Percentiles rank a stretch among this genome's conserved stretches.
phyloP scores from a whole-genome alignment of 257 asterid species.

The Eustoma russellianum region DNA sequence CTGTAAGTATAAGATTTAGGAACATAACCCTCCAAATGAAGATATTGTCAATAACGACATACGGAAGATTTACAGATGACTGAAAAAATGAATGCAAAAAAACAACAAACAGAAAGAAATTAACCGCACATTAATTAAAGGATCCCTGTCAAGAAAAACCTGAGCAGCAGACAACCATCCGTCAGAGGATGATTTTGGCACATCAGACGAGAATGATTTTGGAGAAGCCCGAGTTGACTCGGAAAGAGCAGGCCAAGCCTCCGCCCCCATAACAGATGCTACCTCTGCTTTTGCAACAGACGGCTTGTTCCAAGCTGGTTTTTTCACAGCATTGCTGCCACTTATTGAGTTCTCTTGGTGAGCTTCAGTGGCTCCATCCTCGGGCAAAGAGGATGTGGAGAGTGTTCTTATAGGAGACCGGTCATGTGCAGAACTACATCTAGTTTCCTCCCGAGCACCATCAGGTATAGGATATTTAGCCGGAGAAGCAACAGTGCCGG shows the following conservation, averaged over 20 bases:
- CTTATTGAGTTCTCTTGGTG: conserved; percentile 1
- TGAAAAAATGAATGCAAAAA: no score
- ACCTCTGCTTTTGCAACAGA: neutral
- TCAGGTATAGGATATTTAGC: neutral
- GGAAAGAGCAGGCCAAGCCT: conserved; percentile 72
- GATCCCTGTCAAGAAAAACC: no score
- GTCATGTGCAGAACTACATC: neutral
- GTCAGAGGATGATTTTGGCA: conserved; percentile 29
- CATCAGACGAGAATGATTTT: conserved; percentile 17
- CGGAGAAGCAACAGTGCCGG: neutral
- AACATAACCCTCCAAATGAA: no score
- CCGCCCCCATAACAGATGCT: conserved; percentile 54
- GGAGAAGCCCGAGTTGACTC: conserved; percentile 67
- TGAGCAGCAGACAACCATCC: no score
- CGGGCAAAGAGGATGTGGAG: neutral
- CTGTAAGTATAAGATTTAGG: neutral
- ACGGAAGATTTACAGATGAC: no score
- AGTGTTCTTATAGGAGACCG: neutral
- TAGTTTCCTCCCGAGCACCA: conserved; percentile 1
- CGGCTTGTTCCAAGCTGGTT: conserved; percentile 8
- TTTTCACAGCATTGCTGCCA: conserved; percentile 4
- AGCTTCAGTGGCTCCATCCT: conserved; percentile 4
- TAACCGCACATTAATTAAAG: no score
- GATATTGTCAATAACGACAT: no score
- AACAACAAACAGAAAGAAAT: neutral